Evolutionary conservation across 768 basidiomycete species (phyloP).

Genomic region (Filobasidium floriforme): DNA sequence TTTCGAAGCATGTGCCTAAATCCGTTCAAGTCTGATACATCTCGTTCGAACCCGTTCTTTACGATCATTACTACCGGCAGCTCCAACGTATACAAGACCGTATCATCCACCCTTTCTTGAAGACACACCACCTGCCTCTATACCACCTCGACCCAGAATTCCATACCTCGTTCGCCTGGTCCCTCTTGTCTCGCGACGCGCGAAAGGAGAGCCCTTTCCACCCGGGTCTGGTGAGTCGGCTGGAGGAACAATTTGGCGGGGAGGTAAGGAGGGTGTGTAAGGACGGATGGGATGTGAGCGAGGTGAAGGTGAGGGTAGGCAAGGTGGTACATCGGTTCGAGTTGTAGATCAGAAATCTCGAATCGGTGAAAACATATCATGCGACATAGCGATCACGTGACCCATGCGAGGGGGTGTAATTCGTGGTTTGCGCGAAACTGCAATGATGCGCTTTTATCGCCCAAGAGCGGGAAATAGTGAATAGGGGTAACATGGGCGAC

Average conservation of each 20-base stretch:
- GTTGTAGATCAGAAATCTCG: not conserved
- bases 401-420: too few relatives aligned
- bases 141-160: conserved; percentile 77
- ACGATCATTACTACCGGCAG: conserved; percentile 46
- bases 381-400: not conserved
- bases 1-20: conserved; percentile 19
- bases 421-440: too few relatives aligned
- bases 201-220: conserved; percentile 25
- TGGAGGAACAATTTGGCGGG: conserved; percentile 25
- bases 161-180: conserved; percentile 86
- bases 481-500: too few relatives aligned
- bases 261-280: conserved; percentile 24
- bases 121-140: conserved; percentile 60
- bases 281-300: conserved; percentile 34
- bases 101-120: conserved; percentile 56
- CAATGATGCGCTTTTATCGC: too few relatives aligned
- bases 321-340: conserved; percentile 23
- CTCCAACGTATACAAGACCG: conserved; percentile 53
- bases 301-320: conserved; percentile 31
- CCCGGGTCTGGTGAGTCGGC: conserved; percentile 12
- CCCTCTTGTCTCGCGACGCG: conserved; percentile 44
- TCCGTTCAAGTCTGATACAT: not conserved
- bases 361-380: not conserved
- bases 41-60: conserved; percentile 4
- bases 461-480: too few relatives aligned